Percentiles rank a stretch among this genome's conserved stretches.
These are phyloP conservation scores for Talaromyces sp. DNA, from an alignment of 2,329 filamentous ascomycete genomes.

Conservation along the genomic window DNA sequence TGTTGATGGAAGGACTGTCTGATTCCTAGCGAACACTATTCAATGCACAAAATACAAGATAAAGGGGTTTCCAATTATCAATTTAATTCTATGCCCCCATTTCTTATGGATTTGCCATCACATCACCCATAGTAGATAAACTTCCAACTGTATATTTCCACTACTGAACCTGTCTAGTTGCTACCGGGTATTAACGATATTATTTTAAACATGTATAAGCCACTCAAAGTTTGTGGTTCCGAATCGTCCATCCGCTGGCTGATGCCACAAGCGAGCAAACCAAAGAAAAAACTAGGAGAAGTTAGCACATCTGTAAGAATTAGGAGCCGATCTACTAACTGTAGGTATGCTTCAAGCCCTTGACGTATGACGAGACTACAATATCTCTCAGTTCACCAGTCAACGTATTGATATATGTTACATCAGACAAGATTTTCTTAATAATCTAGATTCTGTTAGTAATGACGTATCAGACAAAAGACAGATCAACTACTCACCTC, in stretches of 20 bases:
- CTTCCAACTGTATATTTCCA: too few relatives aligned
- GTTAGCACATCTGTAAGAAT: background rate
- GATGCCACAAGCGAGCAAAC: conserved; percentile 5
- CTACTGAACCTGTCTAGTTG: background rate
- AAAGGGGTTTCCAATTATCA: too few relatives aligned
- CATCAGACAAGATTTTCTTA: conserved; percentile 34
- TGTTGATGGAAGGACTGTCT: too few relatives aligned
- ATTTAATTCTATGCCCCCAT: too few relatives aligned
- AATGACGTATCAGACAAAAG: background rate
- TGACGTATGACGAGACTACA: conserved; percentile 25
- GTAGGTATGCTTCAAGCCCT: conserved; percentile 25
- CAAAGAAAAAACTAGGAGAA: conserved; percentile 8
- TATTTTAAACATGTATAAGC: background rate
- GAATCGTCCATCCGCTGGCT: conserved; percentile 8
- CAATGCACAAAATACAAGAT: too few relatives aligned
- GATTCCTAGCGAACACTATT: too few relatives aligned
- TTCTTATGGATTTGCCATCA: too few relatives aligned
- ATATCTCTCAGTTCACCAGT: conserved; percentile 21
- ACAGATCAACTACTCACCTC: conserved; percentile 12
- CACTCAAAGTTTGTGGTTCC: conserved; percentile 5
- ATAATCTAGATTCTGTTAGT: conserved; percentile 34
- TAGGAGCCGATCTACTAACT: conserved; percentile 13
- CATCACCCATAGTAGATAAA: too few relatives aligned
- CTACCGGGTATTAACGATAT: background rate
- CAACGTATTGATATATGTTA: conserved; percentile 35